phyloP scores from a whole-genome alignment of 176 grass and related monocot genomes.

The Lolium multiflorum region DNA sequence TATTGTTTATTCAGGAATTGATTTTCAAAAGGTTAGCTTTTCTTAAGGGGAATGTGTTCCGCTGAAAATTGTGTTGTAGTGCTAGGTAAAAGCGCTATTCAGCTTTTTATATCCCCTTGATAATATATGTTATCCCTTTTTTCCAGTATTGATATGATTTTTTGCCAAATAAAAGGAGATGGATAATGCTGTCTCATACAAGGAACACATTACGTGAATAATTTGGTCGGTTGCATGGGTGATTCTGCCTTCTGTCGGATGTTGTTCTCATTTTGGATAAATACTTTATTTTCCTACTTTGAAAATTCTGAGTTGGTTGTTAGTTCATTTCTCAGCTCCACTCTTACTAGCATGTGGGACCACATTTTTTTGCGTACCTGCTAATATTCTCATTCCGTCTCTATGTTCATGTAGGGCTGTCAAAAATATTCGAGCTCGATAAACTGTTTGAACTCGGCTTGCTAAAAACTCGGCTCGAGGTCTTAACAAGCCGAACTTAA shows the following conservation, averaged over 20 bases:
- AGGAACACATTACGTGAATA: background rate
- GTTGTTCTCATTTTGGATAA: conserved; percentile 18
- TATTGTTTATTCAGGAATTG: conserved; percentile 95
- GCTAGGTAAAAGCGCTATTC: background rate
- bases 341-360: background rate
- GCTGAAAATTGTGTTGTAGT: background rate
- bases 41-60: conserved; percentile 11
- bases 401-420: background rate
- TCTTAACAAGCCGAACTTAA: no score
- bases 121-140: conserved; percentile 10
- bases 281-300: background rate
- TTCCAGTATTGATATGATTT: background rate
- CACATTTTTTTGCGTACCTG: background rate
- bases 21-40: conserved; percentile 93
- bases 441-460: no score
- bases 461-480: no score
- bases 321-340: background rate
- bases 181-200: background rate
- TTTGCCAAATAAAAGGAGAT: background rate
- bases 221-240: conserved; percentile 4
- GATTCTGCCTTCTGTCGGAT: background rate
- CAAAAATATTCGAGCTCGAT: no score
- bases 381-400: background rate
- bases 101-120: background rate
- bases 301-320: background rate